Evolutionary conservation across 148 eudicot species (phyloP).

Genomic region (Selenicereus undatus): DNA sequence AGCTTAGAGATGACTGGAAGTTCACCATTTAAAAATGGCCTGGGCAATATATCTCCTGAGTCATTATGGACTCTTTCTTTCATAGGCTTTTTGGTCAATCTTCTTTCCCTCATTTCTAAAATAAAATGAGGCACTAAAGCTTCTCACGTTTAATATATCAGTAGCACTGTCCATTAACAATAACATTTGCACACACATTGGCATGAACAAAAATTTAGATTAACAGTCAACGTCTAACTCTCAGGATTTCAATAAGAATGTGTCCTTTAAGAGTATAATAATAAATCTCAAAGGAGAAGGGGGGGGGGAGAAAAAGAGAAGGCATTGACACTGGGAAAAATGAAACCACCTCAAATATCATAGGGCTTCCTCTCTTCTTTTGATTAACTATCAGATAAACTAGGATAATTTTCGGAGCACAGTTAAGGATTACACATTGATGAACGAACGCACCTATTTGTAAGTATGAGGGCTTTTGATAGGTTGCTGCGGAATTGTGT

Average conservation of each 20-base stretch:
- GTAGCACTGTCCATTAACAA: background rate
- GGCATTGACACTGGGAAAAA: too few species aligned
- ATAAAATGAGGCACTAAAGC: too few species aligned
- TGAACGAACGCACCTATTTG: slow-evolving; percentile 59
- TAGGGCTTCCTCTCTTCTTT: background rate
- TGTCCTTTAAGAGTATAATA: background rate
- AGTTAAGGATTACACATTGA: background rate
- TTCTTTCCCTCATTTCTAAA: too few species aligned
- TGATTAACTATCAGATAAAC: background rate
- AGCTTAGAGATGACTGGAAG: too few species aligned
- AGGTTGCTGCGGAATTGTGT: slow-evolving; percentile 81
- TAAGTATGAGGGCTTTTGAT: slow-evolving; percentile 79
- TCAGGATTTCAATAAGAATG: background rate
- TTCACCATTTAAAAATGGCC: too few species aligned
- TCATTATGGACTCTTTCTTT: too few species aligned
- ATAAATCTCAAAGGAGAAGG: background rate
- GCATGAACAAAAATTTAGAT: background rate
- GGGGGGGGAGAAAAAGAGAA: background rate
- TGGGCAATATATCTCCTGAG: too few species aligned
- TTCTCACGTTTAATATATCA: too few species aligned
- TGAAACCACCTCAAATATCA: background rate
- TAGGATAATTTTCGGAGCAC: background rate
- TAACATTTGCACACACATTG: background rate
- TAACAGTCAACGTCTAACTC: too few species aligned
- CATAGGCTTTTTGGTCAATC: too few species aligned